Conservation (phyloP, 2,329 filamentous ascomycete species). For the Bipolaris bicolor region DNA sequence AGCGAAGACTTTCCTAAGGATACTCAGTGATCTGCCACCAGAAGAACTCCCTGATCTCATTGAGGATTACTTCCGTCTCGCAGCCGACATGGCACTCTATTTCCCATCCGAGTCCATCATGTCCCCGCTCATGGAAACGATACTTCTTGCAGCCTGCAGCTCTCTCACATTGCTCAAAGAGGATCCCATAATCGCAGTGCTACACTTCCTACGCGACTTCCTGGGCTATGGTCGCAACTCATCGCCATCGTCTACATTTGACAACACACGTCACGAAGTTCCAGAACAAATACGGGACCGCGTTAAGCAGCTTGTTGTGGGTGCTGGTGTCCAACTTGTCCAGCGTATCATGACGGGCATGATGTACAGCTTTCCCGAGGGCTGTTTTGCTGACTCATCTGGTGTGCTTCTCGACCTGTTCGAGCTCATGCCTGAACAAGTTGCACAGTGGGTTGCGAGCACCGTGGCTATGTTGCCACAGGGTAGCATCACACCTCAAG, state of each 20-base stretch:
- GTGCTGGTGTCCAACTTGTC: constrained; percentile 77
- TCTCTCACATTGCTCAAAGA: constrained; percentile 88
- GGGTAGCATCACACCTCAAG: constrained; percentile 73
- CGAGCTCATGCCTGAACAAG: constrained; percentile 80
- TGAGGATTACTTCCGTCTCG: constrained; percentile 94
- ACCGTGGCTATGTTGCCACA: constrained; percentile 84
- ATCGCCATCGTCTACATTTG: constrained; percentile 64
- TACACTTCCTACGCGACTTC: constrained; percentile 91
- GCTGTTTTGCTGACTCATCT: constrained; percentile 93
- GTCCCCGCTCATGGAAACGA: constrained; percentile 78
- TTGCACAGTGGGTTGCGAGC: constrained; percentile 79
- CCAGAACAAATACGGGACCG: constrained; percentile 72
- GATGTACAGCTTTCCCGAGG: constrained; percentile 98
- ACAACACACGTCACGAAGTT: constrained; percentile 64
- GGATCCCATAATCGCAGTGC: constrained; percentile 85
- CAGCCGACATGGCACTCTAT: constrained; percentile 90
- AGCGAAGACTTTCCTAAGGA: constrained; percentile 84
- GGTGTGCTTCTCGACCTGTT: constrained; percentile 91
- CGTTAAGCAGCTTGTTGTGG: constrained; percentile 73
- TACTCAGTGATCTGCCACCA: constrained; percentile 82
- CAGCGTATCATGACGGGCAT: constrained; percentile 94
- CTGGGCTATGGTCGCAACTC: constrained; percentile 85
- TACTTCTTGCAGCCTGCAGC: constrained; percentile 85
- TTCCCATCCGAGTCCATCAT: constrained; percentile 84
- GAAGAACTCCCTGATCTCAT: constrained; percentile 82